Conservation (phyloP, 2,329 filamentous ascomycete species). For the Fusarium illudens region DNA sequence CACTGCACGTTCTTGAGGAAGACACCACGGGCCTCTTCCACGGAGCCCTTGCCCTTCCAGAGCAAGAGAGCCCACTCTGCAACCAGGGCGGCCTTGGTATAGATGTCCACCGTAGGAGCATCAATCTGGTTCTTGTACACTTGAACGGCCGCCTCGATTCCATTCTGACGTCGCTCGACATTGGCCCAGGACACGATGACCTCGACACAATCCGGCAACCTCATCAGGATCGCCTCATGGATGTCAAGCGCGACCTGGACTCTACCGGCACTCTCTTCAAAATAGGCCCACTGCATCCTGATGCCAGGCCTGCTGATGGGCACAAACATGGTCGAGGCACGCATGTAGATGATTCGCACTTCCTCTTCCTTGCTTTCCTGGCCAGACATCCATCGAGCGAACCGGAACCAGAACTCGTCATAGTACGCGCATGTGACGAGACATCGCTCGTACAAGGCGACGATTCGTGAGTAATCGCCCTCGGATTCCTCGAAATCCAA, state of each 20-base stretch:
- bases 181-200: constrained; percentile 90
- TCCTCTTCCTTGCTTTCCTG: constrained; percentile 87
- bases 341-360: constrained; percentile 88
- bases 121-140: constrained; percentile 85
- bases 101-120: constrained; percentile 73
- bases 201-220: constrained; percentile 83
- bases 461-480: constrained; percentile 76
- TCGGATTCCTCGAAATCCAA: constrained; percentile 94
- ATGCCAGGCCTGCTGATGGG: constrained; percentile 86
- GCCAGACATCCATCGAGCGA: constrained; percentile 89
- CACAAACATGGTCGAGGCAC: constrained; percentile 84
- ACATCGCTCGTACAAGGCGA: constrained; percentile 93
- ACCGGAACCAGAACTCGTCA: constrained; percentile 98
- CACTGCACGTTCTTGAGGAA: constrained; percentile 84
- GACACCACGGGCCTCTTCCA: constrained; percentile 82
- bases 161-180: constrained; percentile 81
- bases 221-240: constrained; percentile 79
- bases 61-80: constrained; percentile 87
- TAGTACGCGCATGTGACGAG: constrained; percentile 93
- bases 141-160: constrained; percentile 83
- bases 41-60: constrained; percentile 86
- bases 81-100: constrained; percentile 85
- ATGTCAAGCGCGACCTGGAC: constrained; percentile 84
- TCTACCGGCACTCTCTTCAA: constrained; percentile 86
- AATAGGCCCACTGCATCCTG: constrained; percentile 90